Conservation (phyloP, 345 rosid species). For the Eucalyptus virginea region DNA sequence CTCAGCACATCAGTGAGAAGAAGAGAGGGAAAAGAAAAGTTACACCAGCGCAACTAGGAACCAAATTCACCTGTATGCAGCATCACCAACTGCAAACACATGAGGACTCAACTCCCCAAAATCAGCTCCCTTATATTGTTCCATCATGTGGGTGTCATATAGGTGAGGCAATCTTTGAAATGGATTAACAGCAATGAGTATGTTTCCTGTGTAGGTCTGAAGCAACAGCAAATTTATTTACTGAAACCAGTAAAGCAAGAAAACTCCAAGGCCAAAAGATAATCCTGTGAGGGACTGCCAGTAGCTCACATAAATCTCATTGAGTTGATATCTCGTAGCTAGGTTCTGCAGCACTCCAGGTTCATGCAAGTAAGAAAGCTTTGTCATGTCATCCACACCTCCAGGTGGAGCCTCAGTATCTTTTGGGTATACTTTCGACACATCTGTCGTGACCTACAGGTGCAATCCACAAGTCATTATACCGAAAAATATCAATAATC, state of each 20-base stretch:
- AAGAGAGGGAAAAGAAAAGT: not conserved
- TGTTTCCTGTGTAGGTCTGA: slow-evolving; percentile 91
- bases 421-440: slow-evolving; percentile 59
- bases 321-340: slow-evolving; percentile 73
- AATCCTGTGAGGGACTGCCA: not conserved
- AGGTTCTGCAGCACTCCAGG: slow-evolving; percentile 83
- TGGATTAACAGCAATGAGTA: slow-evolving; percentile 84
- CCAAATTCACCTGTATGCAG: slow-evolving; percentile 56
- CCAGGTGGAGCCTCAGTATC: slow-evolving; percentile 84
- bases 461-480: not conserved
- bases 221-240: not conserved
- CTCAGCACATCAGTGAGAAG: slow-evolving; percentile 11
- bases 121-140: slow-evolving; percentile 66
- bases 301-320: slow-evolving; percentile 69
- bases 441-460: slow-evolving; percentile 50
- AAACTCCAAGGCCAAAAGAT: not conserved
- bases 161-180: slow-evolving; percentile 91
- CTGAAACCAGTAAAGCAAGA: not conserved
- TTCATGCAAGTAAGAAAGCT: slow-evolving; percentile 86
- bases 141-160: slow-evolving; percentile 94
- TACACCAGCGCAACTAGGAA: not conserved
- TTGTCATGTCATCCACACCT: slow-evolving; percentile 96
- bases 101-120: slow-evolving; percentile 94
- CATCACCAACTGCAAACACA: slow-evolving; percentile 91
- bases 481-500: not conserved